Conservation (phyloP, 2,329 filamentous ascomycete genomes). For the Peltaster fructicola region DNA sequence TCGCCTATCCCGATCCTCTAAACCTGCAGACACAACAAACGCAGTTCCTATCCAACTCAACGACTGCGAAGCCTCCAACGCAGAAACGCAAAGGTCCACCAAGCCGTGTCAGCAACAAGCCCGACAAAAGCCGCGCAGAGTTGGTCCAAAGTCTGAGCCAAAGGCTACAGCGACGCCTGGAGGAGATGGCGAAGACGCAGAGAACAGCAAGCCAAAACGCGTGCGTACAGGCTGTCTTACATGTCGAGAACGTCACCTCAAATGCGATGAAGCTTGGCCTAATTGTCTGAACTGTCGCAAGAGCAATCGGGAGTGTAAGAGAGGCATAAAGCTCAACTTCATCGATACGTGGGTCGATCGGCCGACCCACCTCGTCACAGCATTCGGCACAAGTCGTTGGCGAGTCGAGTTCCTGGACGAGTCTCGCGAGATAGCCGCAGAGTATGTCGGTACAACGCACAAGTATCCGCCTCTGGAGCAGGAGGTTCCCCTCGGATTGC, state of each 20-base stretch:
- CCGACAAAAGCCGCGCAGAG: no score
- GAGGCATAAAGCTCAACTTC: conserved; percentile 77
- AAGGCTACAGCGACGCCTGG: conserved; percentile 11
- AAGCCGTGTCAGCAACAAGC: no score
- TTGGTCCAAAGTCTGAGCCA: conserved; percentile 11
- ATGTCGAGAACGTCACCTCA: conserved; percentile 74
- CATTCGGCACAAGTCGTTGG: conserved; percentile 44
- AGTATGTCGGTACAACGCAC: conserved; percentile 64
- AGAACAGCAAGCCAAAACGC: conserved; percentile 51
- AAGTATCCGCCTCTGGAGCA: conserved; percentile 41
- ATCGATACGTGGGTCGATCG: conserved; percentile 63
- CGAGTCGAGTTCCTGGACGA: conserved; percentile 70
- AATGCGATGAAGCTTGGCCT: conserved; percentile 63
- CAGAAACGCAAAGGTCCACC: no score
- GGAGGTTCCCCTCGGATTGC: conserved; percentile 16
- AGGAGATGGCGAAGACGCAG: conserved; percentile 15
- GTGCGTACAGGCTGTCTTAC: conserved; percentile 84
- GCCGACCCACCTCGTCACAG: conserved; percentile 40
- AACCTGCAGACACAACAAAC: no score
- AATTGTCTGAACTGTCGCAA: conserved; percentile 68
- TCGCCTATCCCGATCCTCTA: no score
- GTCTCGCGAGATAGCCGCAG: conserved; percentile 73
- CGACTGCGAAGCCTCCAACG: no score
- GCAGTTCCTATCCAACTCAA: no score
- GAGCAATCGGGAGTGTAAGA: conserved; percentile 68